A percentile compares a stretch with the other conserved stretches of the same genome.
Evolutionary conservation across 257 asterid genomes (phyloP).

Genomic region (Forsythia suspensa): DNA sequence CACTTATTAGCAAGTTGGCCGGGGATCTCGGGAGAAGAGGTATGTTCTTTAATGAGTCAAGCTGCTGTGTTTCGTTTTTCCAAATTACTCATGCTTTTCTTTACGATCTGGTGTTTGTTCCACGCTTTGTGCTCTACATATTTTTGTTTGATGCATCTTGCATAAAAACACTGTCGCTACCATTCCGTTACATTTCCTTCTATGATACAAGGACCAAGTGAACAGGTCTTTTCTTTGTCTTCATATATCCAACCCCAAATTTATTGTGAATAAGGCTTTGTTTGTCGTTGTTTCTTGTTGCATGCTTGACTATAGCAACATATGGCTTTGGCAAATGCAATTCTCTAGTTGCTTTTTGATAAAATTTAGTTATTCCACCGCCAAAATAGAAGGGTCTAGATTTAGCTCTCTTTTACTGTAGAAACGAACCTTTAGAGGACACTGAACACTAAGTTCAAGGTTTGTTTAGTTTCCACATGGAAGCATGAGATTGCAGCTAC

Average conservation of each 20-base stretch:
- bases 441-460: background rate
- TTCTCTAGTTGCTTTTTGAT: background rate
- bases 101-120: background rate
- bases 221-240: background rate
- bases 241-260: background rate
- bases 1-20: conserved; percentile 69
- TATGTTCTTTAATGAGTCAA: conserved; percentile 23
- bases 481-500: background rate
- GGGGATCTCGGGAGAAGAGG: conserved; percentile 62
- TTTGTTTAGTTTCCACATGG: background rate
- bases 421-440: background rate
- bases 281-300: background rate
- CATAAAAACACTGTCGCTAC: background rate
- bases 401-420: background rate
- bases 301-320: background rate
- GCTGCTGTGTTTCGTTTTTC: conserved; percentile 5
- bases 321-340: background rate
- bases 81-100: background rate
- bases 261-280: background rate
- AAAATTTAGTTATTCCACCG: background rate
- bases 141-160: background rate
- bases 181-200: background rate
- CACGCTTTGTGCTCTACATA: background rate
- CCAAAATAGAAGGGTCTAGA: background rate
- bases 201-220: background rate